Evolutionary conservation across 495 filamentous ascomycete genomes (phyloP).

Genomic region (Neurospora sp.): DNA sequence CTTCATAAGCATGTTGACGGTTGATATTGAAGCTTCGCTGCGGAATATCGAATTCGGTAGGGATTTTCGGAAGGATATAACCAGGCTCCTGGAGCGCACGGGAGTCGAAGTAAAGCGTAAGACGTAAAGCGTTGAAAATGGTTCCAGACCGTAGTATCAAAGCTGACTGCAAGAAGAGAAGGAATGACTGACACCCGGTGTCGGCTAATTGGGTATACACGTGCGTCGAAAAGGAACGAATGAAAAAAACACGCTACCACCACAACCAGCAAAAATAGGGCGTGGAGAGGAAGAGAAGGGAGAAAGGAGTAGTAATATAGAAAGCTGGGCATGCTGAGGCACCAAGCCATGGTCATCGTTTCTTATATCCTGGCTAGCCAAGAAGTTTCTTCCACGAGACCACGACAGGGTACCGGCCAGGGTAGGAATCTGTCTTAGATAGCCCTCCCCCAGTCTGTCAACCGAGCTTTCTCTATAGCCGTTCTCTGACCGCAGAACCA

Average conservation of each 20-base stretch:
- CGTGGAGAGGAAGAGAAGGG: slow-evolving; percentile 18
- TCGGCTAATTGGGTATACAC: slow-evolving; percentile 24
- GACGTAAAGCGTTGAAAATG: slow-evolving; percentile 18
- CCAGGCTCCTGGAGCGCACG: slow-evolving; percentile 10
- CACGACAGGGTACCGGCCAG: neutral
- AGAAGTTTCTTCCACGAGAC: slow-evolving; percentile 17
- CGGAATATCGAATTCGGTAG: neutral
- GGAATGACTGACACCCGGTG: slow-evolving; percentile 32
- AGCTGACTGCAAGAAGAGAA: slow-evolving; percentile 29
- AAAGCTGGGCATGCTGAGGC: slow-evolving; percentile 10
- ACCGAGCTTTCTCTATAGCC: slow-evolving; percentile 15
- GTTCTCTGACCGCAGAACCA: slow-evolving; percentile 11
- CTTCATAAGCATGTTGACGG: slow-evolving; percentile 38
- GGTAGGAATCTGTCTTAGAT: neutral
- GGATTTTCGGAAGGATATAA: slow-evolving; percentile 6
- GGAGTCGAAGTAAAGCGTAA: slow-evolving; percentile 13
- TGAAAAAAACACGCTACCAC: slow-evolving; percentile 39
- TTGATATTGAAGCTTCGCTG: slow-evolving; percentile 1
- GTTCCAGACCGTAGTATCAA: slow-evolving; percentile 38
- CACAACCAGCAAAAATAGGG: slow-evolving; percentile 27
- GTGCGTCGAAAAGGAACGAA: slow-evolving; percentile 40
- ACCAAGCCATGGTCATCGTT: slow-evolving; percentile 30
- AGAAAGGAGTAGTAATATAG: slow-evolving; percentile 14
- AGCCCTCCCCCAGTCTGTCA: slow-evolving; percentile 3
- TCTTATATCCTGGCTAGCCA: slow-evolving; percentile 30